Base-by-base conservation (phyloP, 2,329 filamentous ascomycete genomes). In the Moelleriella libera region DNA sequence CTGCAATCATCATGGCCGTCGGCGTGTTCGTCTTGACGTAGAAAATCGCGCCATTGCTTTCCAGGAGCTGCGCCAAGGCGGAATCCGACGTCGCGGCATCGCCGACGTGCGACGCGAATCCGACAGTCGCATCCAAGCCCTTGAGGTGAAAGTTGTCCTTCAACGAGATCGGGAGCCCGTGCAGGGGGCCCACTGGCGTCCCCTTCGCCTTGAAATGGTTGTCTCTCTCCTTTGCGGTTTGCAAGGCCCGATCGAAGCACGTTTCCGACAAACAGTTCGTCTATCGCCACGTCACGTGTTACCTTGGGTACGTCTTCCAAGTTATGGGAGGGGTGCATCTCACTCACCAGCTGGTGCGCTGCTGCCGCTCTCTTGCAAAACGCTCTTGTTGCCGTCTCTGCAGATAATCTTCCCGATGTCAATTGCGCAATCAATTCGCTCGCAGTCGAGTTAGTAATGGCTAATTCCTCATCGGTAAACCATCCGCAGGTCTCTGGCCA, bases 91-190 rank as follows among this genome's bases (percentile, higher is more conserved):
- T 48, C 0, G 69, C 78, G 0, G 82, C 78, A 43, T 80, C 68
- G 40, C 72, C 71, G 4, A 81, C 76, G 48, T 82, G 71, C 1
- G 74, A 72, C 0, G 74, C 73, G 51, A 88, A 82, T 5, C 83
- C 82, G 1, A 82, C 70, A 0, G 78, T 80, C 28, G 76, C 68
- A 51, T 82, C 78, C 10, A 78, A 68, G 5, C 78, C 78, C 2
- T 61, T 58, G 11, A 84, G 64, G 49, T 84, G 74, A 67, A 85
- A 82, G 56, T 82, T 80, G 63, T 87, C 83, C 56, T 88, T 88
- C 44, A 88, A 69, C 0, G 80, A 79, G 31, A 82, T 62, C 3
- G 79, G 79, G 1, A 83, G 66, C 49, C 59, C 83, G 59, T 87
- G 83, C 1, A 88, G 68, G 2, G 82, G 81, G 0, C 83, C 83